Evolutionary conservation across 1,284 basidiomycete species (phyloP).

Genomic region (Moniliophthora roreri): DNA sequence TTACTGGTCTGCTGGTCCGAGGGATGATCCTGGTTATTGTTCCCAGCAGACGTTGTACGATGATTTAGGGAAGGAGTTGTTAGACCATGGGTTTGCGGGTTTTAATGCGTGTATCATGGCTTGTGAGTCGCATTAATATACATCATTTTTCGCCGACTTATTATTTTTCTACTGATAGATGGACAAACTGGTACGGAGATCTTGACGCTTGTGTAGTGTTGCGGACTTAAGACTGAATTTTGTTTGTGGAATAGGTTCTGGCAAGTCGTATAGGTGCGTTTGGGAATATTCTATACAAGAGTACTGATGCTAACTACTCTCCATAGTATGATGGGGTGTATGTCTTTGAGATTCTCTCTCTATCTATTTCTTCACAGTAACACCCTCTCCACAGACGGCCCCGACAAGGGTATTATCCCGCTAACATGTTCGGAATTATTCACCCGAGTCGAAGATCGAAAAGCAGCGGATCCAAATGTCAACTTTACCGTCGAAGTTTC

Average conservation of each 20-base stretch:
- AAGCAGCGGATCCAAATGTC: slow-evolving; percentile 64
- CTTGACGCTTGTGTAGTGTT: slow-evolving; percentile 9
- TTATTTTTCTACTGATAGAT: slow-evolving; percentile 43
- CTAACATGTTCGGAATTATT: slow-evolving; percentile 94
- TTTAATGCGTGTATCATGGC: slow-evolving; percentile 98
- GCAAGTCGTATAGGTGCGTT: slow-evolving; percentile 83
- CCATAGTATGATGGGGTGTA: slow-evolving; percentile 96
- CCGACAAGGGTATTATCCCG: slow-evolving; percentile 97
- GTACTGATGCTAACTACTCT: slow-evolving; percentile 4
- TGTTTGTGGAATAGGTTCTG: slow-evolving; percentile 62
- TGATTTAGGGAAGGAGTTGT: slow-evolving; percentile 91
- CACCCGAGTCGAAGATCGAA: slow-evolving; percentile 74
- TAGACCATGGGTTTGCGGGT: slow-evolving; percentile 94
- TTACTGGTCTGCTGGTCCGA: slow-evolving; percentile 90
- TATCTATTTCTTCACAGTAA: slow-evolving; percentile 17
- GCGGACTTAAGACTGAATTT: slow-evolving; percentile 2
- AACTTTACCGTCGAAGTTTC: slow-evolving; percentile 94
- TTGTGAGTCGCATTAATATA: slow-evolving; percentile 66
- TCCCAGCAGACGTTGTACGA: slow-evolving; percentile 93
- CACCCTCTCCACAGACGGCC: slow-evolving; percentile 63
- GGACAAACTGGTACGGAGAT: slow-evolving; percentile 76
- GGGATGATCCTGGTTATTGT: slow-evolving; percentile 87
- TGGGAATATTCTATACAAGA: not conserved
- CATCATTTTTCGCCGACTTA: not conserved
- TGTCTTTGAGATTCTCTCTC: slow-evolving; percentile 36